Percentiles rank a stretch among this genome's conserved stretches.
These are phyloP conservation scores for Arthrobotrys pseudoclavata DNA, from an alignment of 2,329 filamentous ascomycete genomes.

Conservation along the genomic window DNA sequence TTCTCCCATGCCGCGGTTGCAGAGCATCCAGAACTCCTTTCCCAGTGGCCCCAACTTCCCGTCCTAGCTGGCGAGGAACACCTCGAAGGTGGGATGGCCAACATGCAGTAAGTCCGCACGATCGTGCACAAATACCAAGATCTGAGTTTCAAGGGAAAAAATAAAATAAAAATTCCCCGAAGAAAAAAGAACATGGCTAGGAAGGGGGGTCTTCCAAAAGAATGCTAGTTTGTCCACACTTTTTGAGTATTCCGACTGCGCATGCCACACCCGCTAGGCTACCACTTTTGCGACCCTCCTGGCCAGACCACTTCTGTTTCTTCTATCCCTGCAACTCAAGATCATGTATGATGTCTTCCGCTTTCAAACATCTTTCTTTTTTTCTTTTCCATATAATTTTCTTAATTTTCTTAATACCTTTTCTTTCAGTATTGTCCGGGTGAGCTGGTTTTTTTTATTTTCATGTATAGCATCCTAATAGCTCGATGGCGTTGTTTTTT, in stretches of 20 bases:
- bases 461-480: slow-evolving; percentile 55
- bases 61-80: slow-evolving; percentile 58
- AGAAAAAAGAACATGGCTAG: slow-evolving; percentile 33
- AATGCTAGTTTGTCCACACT: slow-evolving; percentile 35
- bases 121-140: slow-evolving; percentile 2
- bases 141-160: slow-evolving; percentile 13
- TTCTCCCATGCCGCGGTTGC: slow-evolving; percentile 59
- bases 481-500: slow-evolving; percentile 9
- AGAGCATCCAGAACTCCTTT: slow-evolving; percentile 60
- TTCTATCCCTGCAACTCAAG: slow-evolving; percentile 7
- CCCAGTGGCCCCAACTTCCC: slow-evolving; percentile 57
- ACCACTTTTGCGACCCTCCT: slow-evolving; percentile 37
- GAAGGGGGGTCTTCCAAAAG: slow-evolving; percentile 31
- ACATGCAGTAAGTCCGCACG: slow-evolving; percentile 50
- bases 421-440: slow-evolving; percentile 40
- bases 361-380: slow-evolving; percentile 38
- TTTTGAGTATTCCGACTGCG: slow-evolving; percentile 35
- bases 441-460: slow-evolving; percentile 15
- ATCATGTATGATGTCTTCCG: slow-evolving; percentile 39
- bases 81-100: slow-evolving; percentile 52
- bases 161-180: slow-evolving; percentile 29
- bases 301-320: slow-evolving; percentile 13
- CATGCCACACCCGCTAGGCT: slow-evolving; percentile 42
- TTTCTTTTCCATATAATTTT: slow-evolving; percentile 34
- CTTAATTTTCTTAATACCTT: slow-evolving; percentile 28